These are phyloP conservation scores for Senecio squalidus DNA, from an alignment of 140 eudicot genomes.

Conservation along the genomic window DNA sequence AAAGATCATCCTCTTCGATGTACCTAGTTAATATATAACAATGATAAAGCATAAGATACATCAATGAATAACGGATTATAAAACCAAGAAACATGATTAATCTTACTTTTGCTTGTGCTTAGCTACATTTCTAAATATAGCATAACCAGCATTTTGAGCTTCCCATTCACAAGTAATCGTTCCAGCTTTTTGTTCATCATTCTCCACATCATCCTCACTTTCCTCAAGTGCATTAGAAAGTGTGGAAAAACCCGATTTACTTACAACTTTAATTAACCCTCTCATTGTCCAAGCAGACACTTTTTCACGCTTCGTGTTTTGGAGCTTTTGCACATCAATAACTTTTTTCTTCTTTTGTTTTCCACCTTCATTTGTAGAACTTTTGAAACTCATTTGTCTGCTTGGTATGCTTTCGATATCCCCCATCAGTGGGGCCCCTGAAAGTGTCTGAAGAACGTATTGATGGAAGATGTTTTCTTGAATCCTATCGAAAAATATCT, in stretches of 20 bases:
- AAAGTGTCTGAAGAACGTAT: constrained; percentile 72
- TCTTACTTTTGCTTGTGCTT: constrained; percentile 38
- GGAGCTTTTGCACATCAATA: constrained; percentile 65
- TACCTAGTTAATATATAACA: constrained; percentile 31
- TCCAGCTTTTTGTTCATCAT: constrained; percentile 29
- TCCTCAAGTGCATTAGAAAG: constrained; percentile 47
- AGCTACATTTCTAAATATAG: constrained; percentile 62
- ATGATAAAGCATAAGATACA: not conserved
- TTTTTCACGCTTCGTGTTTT: constrained; percentile 44
- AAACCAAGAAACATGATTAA: not conserved
- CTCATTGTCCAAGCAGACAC: constrained; percentile 91
- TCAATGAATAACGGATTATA: not conserved
- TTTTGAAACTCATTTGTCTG: constrained; percentile 38
- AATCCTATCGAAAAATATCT: constrained; percentile 68
- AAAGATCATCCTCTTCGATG: constrained; percentile 72
- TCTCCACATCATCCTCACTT: constrained; percentile 39
- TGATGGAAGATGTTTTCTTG: constrained; percentile 79
- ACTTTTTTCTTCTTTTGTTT: constrained; percentile 34
- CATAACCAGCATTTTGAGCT: constrained; percentile 57
- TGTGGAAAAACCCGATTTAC: constrained; percentile 51
- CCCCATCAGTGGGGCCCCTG: constrained; percentile 56
- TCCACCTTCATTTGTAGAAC: constrained; percentile 19
- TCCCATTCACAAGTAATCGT: constrained; percentile 72
- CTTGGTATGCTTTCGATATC: constrained; percentile 16
- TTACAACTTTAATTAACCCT: constrained; percentile 58